Base-by-base conservation (phyloP, 1,284 basidiomycete genomes). In the Singerocomus inundabilis region DNA sequence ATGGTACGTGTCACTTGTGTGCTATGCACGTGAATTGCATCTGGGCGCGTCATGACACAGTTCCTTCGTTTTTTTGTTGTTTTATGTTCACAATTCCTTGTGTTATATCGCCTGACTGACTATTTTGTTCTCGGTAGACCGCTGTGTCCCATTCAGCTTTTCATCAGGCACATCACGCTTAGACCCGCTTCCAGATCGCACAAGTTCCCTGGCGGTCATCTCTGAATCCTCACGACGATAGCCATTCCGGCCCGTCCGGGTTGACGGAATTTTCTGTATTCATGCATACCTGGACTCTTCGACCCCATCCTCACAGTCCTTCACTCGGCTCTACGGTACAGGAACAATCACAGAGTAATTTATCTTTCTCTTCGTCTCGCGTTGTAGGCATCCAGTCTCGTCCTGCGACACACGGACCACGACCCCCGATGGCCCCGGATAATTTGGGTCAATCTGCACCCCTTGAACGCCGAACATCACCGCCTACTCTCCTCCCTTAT, bases 1-100 rank as follows among this genome's bases (percentile, higher is more conserved):
- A 45, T 46, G 56, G 56, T 57, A 55, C 58, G 56, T 58, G 36
- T 56, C 45, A 32, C 49, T 48, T 46, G 33, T 45, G 35, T 38
- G 15, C 30, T 33, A 24, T 52, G 28, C 55, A 57, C 55, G 52
- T 57, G 56, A 24, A 44, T 31, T 43, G 34, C 42, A 30, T 34
- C 44, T 30, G 46, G 38, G 16, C 46, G 29, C 46, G 41, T 48
- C 44, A 50, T 30, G 25, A 37, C 30, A 18, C 36, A 15, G 39
- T 32, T 37, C 30, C 31, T 44, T 38, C 25, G 32, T 42, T 41
- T 38, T 34, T 24, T 26, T 18, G 24, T 32, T 15, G 7, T 11
- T 39, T 6, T 11, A 18, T 26, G 25, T 38, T 2, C 4, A 16
- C 16, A 30, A 18, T 18, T 16, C 16, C 13, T 6, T 4, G 34